Conservation (phyloP, 257 asterid genomes). For the Vinca minor region DNA sequence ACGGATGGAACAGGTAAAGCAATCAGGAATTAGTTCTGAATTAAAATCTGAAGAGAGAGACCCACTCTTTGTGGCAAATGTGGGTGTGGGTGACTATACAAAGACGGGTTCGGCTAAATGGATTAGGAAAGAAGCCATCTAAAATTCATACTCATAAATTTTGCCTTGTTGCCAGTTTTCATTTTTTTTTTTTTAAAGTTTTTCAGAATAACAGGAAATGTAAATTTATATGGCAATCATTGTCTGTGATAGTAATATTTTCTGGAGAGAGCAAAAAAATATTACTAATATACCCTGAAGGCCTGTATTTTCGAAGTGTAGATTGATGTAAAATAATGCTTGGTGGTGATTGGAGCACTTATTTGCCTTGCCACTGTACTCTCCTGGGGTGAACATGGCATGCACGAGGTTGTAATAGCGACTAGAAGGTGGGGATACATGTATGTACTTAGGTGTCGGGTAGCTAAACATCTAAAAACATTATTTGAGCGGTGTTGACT, state of each 20-base stretch:
- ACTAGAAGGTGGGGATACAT: too few species aligned
- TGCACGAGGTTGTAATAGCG: too few species aligned
- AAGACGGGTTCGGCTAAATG: slow-evolving; percentile 42
- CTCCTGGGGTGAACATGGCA: too few species aligned
- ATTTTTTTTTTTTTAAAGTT: not conserved
- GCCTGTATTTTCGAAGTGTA: too few species aligned
- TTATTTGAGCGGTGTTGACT: too few species aligned
- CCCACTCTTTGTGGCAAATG: slow-evolving; percentile 78
- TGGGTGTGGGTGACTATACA: slow-evolving; percentile 65
- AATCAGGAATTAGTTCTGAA: slow-evolving; percentile 17
- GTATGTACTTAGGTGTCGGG: too few species aligned
- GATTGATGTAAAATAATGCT: too few species aligned
- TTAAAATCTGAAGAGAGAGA: slow-evolving; percentile 52
- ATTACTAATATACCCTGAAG: too few species aligned
- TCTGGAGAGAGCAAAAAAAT: too few species aligned
- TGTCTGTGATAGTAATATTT: not conserved
- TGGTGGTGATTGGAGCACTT: too few species aligned
- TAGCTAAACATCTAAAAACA: too few species aligned
- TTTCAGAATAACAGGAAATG: slow-evolving; percentile 17
- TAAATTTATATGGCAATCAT: slow-evolving; percentile 16
- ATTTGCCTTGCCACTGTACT: too few species aligned
- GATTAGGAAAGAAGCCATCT: slow-evolving; percentile 41
- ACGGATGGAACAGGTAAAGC: slow-evolving; percentile 36
- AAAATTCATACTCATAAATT: slow-evolving; percentile 8
- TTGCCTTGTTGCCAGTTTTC: slow-evolving; percentile 1